Conservation (phyloP, 1,139 yeast species). For the Eremothecium coryli region DNA sequence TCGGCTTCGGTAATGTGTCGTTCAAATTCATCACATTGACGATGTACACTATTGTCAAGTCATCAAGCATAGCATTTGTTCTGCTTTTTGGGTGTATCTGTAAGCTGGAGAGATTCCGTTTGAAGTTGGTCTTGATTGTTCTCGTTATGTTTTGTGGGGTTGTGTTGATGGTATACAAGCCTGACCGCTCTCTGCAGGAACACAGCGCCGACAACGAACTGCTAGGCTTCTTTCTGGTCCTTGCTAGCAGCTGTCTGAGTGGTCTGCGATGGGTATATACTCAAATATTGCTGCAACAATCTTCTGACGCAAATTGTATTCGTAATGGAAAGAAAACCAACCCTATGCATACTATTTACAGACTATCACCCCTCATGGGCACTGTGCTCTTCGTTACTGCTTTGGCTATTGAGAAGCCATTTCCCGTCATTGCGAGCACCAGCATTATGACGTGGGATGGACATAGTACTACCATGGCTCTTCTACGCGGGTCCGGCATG, state of each 20-base stretch:
- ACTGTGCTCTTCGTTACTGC: slow-evolving; percentile 43
- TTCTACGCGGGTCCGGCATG: slow-evolving; percentile 40
- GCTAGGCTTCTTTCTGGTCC: slow-evolving; percentile 61
- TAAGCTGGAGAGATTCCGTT: slow-evolving; percentile 61
- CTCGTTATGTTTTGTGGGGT: slow-evolving; percentile 74
- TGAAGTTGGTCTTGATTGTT: slow-evolving; percentile 60
- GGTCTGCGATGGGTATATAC: slow-evolving; percentile 95
- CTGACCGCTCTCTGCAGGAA: slow-evolving; percentile 27
- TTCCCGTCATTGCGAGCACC: slow-evolving; percentile 20
- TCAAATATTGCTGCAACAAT: slow-evolving; percentile 61
- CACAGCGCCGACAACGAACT: slow-evolving; percentile 20
- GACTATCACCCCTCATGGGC: slow-evolving; percentile 79
- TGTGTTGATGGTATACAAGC: slow-evolving; percentile 63
- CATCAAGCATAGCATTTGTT: slow-evolving; percentile 80
- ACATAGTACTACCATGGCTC: slow-evolving; percentile 25
- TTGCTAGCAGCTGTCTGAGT: slow-evolving; percentile 70
- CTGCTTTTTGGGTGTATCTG: slow-evolving; percentile 76
- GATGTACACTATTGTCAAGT: slow-evolving; percentile 87
- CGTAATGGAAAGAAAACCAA: slow-evolving; percentile 30
- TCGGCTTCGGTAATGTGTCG: slow-evolving; percentile 84
- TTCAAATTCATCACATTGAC: slow-evolving; percentile 70
- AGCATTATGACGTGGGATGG: slow-evolving; percentile 16
- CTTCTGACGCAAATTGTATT: slow-evolving; percentile 38
- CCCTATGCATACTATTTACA: slow-evolving; percentile 76
- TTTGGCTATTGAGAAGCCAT: slow-evolving; percentile 25